Conservation (phyloP, 78 protist genomes). For the Parvularia atlantis region DNA sequence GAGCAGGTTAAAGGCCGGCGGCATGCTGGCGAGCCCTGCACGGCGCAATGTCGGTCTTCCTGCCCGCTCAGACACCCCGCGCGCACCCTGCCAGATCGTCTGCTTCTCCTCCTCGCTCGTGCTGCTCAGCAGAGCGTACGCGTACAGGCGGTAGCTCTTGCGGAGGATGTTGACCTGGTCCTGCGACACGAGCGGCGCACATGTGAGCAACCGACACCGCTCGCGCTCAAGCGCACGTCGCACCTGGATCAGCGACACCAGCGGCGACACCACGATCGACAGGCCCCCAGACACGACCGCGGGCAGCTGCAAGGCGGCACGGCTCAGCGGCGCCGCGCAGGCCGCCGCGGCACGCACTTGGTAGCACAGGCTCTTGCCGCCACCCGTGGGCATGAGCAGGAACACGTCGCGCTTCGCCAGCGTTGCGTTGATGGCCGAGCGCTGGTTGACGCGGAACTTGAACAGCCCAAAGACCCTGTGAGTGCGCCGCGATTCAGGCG, state of each 20-base stretch:
- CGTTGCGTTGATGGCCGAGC: constrained; percentile 69
- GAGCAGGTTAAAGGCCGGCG: constrained; percentile 15
- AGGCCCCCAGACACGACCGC: constrained; percentile 53
- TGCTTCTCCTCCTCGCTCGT: not conserved
- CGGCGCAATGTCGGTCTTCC: not conserved
- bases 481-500: no score
- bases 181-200: not conserved
- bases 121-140: not conserved
- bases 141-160: no score
- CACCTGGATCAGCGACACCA: constrained; percentile 96
- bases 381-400: constrained; percentile 98
- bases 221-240: no score
- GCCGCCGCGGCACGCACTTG: constrained; percentile 10
- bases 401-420: constrained; percentile 67
- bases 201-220: no score
- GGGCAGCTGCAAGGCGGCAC: constrained; percentile 44
- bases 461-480: constrained; percentile 27
- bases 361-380: constrained; percentile 95
- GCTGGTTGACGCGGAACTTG: constrained; percentile 63
- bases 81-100: not conserved
- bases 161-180: not conserved
- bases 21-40: not conserved
- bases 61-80: constrained; percentile 2
- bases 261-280: constrained; percentile 91
- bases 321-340: no score